Conservation (phyloP, 495 filamentous ascomycete genomes). For the Glarea lozoyensis region DNA sequence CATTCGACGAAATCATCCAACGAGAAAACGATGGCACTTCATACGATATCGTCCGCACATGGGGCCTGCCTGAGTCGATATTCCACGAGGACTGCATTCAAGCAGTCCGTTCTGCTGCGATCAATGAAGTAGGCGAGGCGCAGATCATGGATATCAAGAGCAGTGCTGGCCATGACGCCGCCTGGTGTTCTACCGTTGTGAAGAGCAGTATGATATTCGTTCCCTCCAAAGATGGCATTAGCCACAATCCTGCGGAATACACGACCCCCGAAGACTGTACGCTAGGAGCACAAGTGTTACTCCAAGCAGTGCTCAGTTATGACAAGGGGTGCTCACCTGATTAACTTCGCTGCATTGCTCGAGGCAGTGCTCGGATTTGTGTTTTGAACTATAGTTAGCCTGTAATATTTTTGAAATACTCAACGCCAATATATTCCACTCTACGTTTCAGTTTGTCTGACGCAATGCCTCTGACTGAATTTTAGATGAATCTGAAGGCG, state of each 20-base stretch:
- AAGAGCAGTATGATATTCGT: conserved; percentile 59
- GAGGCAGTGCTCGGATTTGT: too few relatives aligned
- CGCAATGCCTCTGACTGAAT: too few relatives aligned
- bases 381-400: too few relatives aligned
- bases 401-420: too few relatives aligned
- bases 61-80: conserved; percentile 46
- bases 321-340: too few relatives aligned
- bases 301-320: conserved; percentile 52
- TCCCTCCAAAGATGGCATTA: conserved; percentile 54
- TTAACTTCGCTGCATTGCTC: too few relatives aligned
- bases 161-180: conserved; percentile 50
- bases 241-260: conserved; percentile 57
- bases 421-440: too few relatives aligned
- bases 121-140: conserved; percentile 31
- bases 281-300: conserved; percentile 52
- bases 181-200: conserved; percentile 28
- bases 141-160: conserved; percentile 40
- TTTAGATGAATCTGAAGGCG: too few relatives aligned
- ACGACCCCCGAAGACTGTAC: conserved; percentile 52
- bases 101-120: conserved; percentile 52
- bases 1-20: conserved; percentile 12
- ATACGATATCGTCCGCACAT: conserved; percentile 49
- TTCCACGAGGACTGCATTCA: conserved; percentile 63
- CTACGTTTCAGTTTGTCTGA: too few relatives aligned
- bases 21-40: conserved; percentile 28